Evolutionary conservation across 2,329 filamentous ascomycete genomes (phyloP), one percentile per base, ranked within the genome.

Genomic region (Pseudomassariella vexata): DNA sequence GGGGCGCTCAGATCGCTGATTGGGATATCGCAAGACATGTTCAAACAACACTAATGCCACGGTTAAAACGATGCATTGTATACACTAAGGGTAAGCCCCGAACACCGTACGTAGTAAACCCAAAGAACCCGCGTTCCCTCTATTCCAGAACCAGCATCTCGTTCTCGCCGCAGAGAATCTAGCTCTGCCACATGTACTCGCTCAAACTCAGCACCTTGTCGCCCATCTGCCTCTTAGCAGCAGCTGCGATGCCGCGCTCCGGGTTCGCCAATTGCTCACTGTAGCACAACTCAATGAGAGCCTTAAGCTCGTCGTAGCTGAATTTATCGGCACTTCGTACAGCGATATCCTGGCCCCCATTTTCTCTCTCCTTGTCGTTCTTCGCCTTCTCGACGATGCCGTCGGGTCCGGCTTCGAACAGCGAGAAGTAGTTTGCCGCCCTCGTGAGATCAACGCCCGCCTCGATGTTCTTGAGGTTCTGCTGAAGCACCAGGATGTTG

Each of bases 381-480:
- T 70, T 76, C 5, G 80, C 80, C 51, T 75, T 70, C 24, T 65
- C 63, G 3, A 87, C 65, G 35, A 87, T 76, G 8, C 66, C 72
- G 28, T 85, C 80, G 0, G 79, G 65, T 0, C 83, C 83, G 26
- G 65, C 60, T 25, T 72, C 71, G 48, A 85, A 87, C 22, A 90
- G 56, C 14, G 72, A 69, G 50, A 79, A 89, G 60, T 83, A 90
- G 37, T 74, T 70, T 14, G 76, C 71, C 1, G 81, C 75, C 21
- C 75, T 65, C 4, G 68, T 66, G 18, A 90, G 65, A 35, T 74
- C 70, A 3, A 85, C 80, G 7, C 73, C 73, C 2, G 75, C 68
- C 57, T 92, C 87, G 32, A 98, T 81, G 45, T 94, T 94, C 65
- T 95, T 95, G 34, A 98, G 76, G 49, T 95, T 95, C 55, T 98